Evolutionary conservation across 139 green algal genomes (phyloP), one percentile per base, ranked within the genome.

Genomic region (Micractinium sp.): DNA sequence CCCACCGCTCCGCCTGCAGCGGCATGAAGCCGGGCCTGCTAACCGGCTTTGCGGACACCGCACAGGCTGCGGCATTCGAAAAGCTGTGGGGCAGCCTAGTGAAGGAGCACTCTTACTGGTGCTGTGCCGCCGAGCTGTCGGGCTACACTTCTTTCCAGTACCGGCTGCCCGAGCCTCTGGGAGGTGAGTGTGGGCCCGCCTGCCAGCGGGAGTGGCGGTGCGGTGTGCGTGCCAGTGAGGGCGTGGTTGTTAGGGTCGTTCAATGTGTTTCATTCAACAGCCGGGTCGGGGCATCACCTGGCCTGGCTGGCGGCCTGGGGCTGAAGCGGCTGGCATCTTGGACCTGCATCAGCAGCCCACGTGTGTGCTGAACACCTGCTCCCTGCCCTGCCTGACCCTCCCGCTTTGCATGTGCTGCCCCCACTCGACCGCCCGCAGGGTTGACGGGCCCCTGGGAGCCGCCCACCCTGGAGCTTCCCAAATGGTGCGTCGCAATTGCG

Each of bases 1-100:
- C n/a, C n/a, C n/a, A n/a, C n/a, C n/a, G n/a, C n/a, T n/a, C n/a
- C n/a, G n/a, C n/a, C n/a, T 47, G 33, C 81, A 87, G 82, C n/a
- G 82, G 82, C 82, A 36, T 77, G 61, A n/a, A 36, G 23, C 82
- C 82, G 36, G 82, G 82, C 18, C 63, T 87, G 23, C 19, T 87
- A 13, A 35, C 19, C 0, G 66, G 61, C 25, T 87, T 87, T 77
- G 38, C 9, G 61, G 71, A 36, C 82, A 12, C 23, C 1, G 27
- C 38, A 25, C n/a, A n/a, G 36, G 63, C 63, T 0, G 9, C 31
- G 12, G 36, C 63, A 4, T 87, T 87, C 79, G 82, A 87, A 1
- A 19, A 4, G 5, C 23, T 66, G 33, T 87, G 73, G 73, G n/a
- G n/a, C n/a, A n/a, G n/a, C n/a, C n/a, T n/a, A 5, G 63, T 0